Percentiles rank a stretch among this genome's conserved stretches.
These are phyloP conservation scores for Fusarium phyllophilum DNA, from an alignment of 2,329 filamentous ascomycete species.

Conservation along the genomic window DNA sequence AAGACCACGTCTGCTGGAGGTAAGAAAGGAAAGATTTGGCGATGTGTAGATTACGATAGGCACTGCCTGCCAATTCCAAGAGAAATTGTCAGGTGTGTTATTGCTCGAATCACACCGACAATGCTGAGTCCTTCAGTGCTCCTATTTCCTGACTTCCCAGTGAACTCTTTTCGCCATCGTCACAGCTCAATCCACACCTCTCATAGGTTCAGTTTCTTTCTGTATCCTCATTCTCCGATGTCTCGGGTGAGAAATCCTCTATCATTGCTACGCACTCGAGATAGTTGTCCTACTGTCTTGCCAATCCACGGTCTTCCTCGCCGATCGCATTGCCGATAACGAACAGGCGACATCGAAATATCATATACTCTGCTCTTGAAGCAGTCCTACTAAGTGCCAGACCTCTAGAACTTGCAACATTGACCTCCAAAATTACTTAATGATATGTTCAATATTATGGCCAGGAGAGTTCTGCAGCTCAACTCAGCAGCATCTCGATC, in stretches of 20 bases:
- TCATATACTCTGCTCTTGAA: not conserved
- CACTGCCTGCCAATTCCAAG: not conserved
- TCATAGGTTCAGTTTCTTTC: not conserved
- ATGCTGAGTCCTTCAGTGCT: not conserved
- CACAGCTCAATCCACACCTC: not conserved
- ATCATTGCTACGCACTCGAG: fast-evolving
- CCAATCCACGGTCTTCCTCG: fast-evolving
- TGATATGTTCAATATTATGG: not conserved
- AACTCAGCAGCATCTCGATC: not conserved
- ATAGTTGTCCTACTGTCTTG: not conserved
- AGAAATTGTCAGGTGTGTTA: not conserved
- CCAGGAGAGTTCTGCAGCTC: not conserved
- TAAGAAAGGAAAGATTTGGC: not conserved
- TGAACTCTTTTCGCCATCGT: not conserved
- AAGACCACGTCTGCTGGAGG: not conserved
- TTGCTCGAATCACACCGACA: too few relatives aligned
- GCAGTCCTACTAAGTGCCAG: not conserved
- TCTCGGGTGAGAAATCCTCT: not conserved
- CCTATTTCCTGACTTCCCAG: not conserved
- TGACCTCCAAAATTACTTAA: not conserved
- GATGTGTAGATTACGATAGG: not conserved
- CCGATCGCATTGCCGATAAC: fast-evolving
- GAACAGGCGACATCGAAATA: fast-evolving
- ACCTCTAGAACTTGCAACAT: not conserved
- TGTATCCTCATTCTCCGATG: fast-evolving